These are phyloP conservation scores for Umbelopsis sp. DNA, from an alignment of 192 early-diverging fungal genomes.

Conservation along the genomic window DNA sequence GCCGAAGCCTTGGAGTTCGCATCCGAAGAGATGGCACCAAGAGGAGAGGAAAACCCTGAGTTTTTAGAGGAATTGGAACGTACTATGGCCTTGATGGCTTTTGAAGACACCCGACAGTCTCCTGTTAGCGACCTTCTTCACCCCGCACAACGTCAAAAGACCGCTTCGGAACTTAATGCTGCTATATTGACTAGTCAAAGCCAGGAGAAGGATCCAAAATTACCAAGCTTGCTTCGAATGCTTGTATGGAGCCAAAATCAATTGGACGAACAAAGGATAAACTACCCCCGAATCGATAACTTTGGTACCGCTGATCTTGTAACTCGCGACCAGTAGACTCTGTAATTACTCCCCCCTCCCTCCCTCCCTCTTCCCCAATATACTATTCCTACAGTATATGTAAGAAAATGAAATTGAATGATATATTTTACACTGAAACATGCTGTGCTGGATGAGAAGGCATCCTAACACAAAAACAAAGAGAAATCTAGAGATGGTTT, in stretches of 20 bases:
- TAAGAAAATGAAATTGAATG: neutral
- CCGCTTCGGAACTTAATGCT: conserved; percentile 92
- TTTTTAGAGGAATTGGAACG: conserved; percentile 92
- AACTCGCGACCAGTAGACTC: conserved; percentile 16
- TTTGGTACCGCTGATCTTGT: conserved; percentile 79
- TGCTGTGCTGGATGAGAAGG: neutral
- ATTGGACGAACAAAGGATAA: conserved; percentile 75
- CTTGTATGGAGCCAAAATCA: conserved; percentile 94
- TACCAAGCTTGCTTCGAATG: conserved; percentile 88
- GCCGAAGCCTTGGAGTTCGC: conserved; percentile 93
- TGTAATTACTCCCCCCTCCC: neutral
- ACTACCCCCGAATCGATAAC: conserved; percentile 87
- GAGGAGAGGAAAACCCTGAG: conserved; percentile 97
- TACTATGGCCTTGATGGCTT: conserved; percentile 97
- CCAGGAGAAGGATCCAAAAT: conserved; percentile 92
- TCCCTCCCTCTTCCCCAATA: neutral
- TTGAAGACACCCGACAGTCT: conserved; percentile 70
- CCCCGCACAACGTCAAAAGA: conserved; percentile 87
- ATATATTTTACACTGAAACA: conserved; percentile 15
- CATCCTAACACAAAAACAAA: conserved; percentile 1
- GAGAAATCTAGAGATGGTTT: neutral
- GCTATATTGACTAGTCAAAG: conserved; percentile 89
- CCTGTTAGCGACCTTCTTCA: conserved; percentile 89
- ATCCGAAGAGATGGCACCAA: conserved; percentile 95
- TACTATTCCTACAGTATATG: neutral